Evolutionary conservation across 192 early-diverging fungal species (phyloP).

Genomic region (Ambispora gerdemannii): DNA sequence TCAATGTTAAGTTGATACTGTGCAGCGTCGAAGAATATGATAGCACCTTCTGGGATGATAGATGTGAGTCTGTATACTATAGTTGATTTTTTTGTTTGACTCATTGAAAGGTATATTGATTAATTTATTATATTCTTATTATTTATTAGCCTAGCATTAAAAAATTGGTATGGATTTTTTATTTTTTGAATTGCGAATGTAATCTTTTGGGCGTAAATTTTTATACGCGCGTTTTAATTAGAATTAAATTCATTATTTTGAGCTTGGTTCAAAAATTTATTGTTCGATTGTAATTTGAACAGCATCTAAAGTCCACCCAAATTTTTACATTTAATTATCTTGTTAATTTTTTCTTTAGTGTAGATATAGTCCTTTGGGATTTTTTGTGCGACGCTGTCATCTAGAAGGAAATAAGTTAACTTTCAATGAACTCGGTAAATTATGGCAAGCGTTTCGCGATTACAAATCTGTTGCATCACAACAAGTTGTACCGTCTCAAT

Average conservation of each 20-base stretch:
- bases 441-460: constrained; percentile 19
- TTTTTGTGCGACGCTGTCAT: constrained; percentile 22
- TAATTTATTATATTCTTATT: too few relatives aligned
- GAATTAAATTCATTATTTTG: background rate
- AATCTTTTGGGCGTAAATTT: background rate
- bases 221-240: background rate
- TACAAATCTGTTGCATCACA: background rate
- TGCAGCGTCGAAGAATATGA: background rate
- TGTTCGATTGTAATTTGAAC: too few relatives aligned
- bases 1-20: background rate
- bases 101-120: too few relatives aligned
- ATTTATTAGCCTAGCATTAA: background rate
- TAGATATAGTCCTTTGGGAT: constrained; percentile 22
- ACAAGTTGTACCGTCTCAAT: background rate
- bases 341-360: background rate
- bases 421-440: constrained; percentile 12
- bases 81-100: too few relatives aligned
- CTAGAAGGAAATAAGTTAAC: constrained; percentile 11
- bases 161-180: background rate
- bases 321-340: background rate
- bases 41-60: background rate
- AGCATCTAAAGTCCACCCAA: background rate
- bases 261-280: too few relatives aligned
- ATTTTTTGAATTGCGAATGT: background rate
- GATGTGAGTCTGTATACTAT: background rate